Evolutionary conservation across 2,329 filamentous ascomycete species (phyloP), one percentile per base, ranked within the genome.

Genomic region (Fusarium udum): DNA sequence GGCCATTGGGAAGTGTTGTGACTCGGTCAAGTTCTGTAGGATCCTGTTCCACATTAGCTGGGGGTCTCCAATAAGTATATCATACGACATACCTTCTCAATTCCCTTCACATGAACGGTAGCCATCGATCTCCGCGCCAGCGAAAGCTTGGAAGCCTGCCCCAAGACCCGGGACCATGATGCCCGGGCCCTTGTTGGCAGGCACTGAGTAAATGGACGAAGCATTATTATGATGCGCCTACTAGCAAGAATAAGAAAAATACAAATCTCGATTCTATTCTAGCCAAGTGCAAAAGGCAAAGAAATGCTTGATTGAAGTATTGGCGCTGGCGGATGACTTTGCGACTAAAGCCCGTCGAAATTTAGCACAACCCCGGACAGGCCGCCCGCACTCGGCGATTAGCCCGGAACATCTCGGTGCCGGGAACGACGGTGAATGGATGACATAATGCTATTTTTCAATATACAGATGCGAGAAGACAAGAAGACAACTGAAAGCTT

Each of bases 1-100:
- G 86, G 79, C 96, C 96, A 88, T 99, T 99, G 56, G 94, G 87
- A 22, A 99, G 90, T 3, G 92, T 95, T 13, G 95, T 97, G 78
- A 98, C 92, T 75, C 92, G 87, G 82, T 98, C 94, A 77, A 97
- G 90, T 73, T 97, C 94, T 55, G 91, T 92, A 20, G 94, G 94
- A 80, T 98, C 95, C 82, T 83, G 34, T n/a, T n/a, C 1, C 24
- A 22, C 12, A 34, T 73, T n/a, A 73, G 26, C 16, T 20, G 34
- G 1, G 24, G 1, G 2, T 32, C 14, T 14, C 3, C 3, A 14
- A 10, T 13, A 2, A 9, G n/a, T 36, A 20, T 1, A 16, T 15
- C 15, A 2, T 28, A 7, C 13, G 16, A 28, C n/a, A 72, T 58
- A 82, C 81, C 77, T 82, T 81, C 45, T 77, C 80, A 48, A 83